These are phyloP conservation scores for Amanita muscaria DNA, from an alignment of 768 basidiomycete species.

Conservation along the genomic window DNA sequence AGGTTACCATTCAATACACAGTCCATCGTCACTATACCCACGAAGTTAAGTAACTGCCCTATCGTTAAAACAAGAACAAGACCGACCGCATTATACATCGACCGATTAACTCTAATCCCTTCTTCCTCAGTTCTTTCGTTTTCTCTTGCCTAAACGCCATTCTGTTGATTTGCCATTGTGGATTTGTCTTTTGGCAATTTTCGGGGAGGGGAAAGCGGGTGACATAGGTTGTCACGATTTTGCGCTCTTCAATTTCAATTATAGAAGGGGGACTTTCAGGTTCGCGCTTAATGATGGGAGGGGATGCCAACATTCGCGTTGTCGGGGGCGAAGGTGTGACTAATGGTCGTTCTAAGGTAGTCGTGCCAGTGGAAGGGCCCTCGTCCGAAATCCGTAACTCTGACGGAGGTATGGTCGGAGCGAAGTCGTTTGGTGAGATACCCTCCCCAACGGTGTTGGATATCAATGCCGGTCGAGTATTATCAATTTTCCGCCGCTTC, in stretches of 20 bases:
- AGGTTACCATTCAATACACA: slow-evolving; percentile 3
- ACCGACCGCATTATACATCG: slow-evolving; percentile 2
- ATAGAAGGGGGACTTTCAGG: slow-evolving; percentile 1
- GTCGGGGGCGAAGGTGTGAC: no score
- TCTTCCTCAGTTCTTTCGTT: neutral
- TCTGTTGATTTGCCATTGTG: neutral
- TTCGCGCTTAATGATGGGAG: slow-evolving; percentile 1
- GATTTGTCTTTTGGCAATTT: neutral
- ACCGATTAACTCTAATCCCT: neutral
- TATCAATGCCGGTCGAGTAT: neutral
- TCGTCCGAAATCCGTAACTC: no score
- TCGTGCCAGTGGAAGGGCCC: no score
- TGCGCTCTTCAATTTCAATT: no score
- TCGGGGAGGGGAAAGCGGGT: slow-evolving; percentile 3
- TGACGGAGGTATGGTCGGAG: neutral
- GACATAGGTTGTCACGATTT: neutral
- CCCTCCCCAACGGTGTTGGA: neutral
- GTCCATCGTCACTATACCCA: slow-evolving; percentile 4
- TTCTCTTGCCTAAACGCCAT: neutral
- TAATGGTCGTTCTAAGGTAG: no score
- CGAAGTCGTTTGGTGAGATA: neutral
- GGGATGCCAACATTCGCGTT: neutral
- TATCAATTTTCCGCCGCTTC: slow-evolving; percentile 3
- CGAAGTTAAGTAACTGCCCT: no score
- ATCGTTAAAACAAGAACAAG: neutral